Conservation (phyloP, 1,284 basidiomycete species). For the Leccinum solheimii region DNA sequence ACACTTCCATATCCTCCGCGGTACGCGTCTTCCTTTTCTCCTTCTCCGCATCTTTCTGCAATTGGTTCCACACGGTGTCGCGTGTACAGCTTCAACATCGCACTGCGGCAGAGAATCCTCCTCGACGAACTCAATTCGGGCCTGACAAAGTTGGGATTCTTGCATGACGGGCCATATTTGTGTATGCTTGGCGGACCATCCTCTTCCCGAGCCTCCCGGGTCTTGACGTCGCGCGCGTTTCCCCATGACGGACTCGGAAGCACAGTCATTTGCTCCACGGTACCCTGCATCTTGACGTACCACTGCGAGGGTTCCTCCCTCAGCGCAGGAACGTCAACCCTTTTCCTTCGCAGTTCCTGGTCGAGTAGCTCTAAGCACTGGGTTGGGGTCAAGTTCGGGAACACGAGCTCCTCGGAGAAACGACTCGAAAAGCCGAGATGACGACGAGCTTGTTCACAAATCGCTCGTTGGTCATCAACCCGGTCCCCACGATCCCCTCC, state of each 20-base stretch:
- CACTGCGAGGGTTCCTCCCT: slow-evolving; percentile 33
- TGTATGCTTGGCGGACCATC: neutral
- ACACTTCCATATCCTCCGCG: neutral
- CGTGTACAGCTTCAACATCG: neutral
- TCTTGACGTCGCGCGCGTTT: slow-evolving; percentile 61
- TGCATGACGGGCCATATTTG: slow-evolving; percentile 34
- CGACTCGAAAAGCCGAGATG: slow-evolving; percentile 66
- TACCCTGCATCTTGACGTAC: slow-evolving; percentile 38
- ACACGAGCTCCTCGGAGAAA: slow-evolving; percentile 58
- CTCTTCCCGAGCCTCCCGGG: slow-evolving; percentile 42
- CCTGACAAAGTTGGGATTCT: neutral
- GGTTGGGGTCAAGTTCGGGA: slow-evolving; percentile 49
- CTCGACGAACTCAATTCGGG: too few species aligned
- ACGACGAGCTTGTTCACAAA: slow-evolving; percentile 60
- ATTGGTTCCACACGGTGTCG: neutral
- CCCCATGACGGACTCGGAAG: slow-evolving; percentile 52
- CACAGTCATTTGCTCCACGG: slow-evolving; percentile 42
- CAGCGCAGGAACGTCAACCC: slow-evolving; percentile 36
- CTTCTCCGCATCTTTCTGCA: neutral
- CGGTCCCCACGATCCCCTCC: slow-evolving; percentile 56
- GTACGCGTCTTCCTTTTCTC: neutral
- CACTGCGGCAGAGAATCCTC: neutral
- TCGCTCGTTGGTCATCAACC: slow-evolving; percentile 52
- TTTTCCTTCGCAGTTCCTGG: neutral
- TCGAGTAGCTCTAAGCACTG: slow-evolving; percentile 50